Evolutionary conservation across 2,329 filamentous ascomycete genomes (phyloP).

Genomic region (Ophiocordyceps camponoti-saundersi): DNA sequence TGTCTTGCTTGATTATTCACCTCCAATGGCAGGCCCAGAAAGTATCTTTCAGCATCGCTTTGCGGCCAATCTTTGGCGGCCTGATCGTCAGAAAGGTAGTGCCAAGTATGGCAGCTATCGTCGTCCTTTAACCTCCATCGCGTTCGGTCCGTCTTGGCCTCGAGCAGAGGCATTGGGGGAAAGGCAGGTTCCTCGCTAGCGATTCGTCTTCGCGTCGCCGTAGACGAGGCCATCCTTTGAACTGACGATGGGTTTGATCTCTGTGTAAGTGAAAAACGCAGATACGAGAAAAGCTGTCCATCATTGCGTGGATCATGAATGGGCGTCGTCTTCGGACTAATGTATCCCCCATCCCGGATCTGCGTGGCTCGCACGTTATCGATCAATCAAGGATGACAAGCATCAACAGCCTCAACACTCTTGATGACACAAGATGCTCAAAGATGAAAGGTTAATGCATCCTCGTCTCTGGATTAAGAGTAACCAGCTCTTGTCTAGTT

Average conservation of each 20-base stretch:
- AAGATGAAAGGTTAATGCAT: too few relatives aligned
- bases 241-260: neutral
- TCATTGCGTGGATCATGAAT: too few relatives aligned
- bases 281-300: too few relatives aligned
- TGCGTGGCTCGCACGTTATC: neutral
- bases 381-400: neutral
- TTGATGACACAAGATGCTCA: too few relatives aligned
- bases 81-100: conserved; percentile 65
- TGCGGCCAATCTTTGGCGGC: conserved; percentile 68
- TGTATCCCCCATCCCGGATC: neutral
- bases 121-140: conserved; percentile 78
- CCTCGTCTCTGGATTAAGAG: too few relatives aligned
- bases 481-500: too few relatives aligned
- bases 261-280: neutral
- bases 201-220: conserved; percentile 24
- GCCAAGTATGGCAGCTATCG: conserved; percentile 79
- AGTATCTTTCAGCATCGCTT: conserved; percentile 76
- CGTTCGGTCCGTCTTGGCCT: conserved; percentile 54
- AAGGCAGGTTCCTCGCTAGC: conserved; percentile 19
- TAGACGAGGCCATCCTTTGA: conserved; percentile 4
- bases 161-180: conserved; percentile 29
- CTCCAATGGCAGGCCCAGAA: conserved; percentile 57
- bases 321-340: neutral
- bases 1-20: neutral
- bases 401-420: too few relatives aligned